Evolutionary conservation across 2,329 filamentous ascomycete genomes (phyloP), one percentile per base, ranked within the genome.

Genomic region (Paraphaeosphaeria sporulosa): DNA sequence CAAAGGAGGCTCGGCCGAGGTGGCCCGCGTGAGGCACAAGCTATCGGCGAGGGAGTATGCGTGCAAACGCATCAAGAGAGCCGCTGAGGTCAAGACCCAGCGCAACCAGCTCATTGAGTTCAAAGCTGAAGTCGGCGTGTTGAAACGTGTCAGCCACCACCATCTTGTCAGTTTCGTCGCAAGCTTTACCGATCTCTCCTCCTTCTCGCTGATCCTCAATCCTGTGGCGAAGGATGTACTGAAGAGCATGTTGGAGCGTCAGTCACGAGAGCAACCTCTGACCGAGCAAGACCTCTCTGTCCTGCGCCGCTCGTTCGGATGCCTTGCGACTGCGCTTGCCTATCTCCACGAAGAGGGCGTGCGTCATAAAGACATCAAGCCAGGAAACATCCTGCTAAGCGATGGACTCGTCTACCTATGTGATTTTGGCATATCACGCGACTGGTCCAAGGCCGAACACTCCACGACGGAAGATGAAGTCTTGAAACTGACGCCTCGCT

Each of bases 161-260:
- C 65, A 67, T 32, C 40, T 64, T 23, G 64, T 67, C 27, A 63
- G 47, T 46, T 63, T 64, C 19, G 61, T 66, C 4, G 59, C 58
- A 13, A 66, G 65, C 60, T 66, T 61, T 42, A 64, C 63, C 13
- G 65, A 67, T 32, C 55, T 64, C 1, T 49, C 55, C 8, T 61
- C 64, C 9, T 68, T 68, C 52, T 64, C 62, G 8, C 62, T 68
- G 42, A 68, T 64, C 49, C 59, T 71, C n/a, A 61, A 60, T 13
- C 69, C 47, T 59, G 65, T 68, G 1, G 64, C 67, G 17, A 55
- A 67, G 27, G 64, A 70, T 19, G 58, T 74, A 15, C 48, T 74
- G 8, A 67, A 59, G 48, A 62, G 38, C 7, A 43, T 74, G 19
- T 58, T 74, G 15, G 52, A 64, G 19, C 60, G 64, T 62, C 54